Base-by-base conservation (phyloP, 306 rosid species). In the Sicyos baderoa region DNA sequence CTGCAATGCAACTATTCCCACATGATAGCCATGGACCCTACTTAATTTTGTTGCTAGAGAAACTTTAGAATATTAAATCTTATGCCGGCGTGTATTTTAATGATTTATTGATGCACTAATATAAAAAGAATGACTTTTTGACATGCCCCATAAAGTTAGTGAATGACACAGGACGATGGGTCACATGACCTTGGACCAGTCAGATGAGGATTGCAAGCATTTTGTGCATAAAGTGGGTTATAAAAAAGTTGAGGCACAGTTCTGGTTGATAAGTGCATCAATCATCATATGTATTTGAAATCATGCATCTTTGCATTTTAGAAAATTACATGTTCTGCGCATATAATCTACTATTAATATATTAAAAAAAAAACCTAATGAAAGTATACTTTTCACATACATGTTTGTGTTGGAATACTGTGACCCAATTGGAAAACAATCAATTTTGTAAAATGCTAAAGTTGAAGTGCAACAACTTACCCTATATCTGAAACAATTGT, bases 131-230 rank as follows among this genome's bases (percentile, higher is more conserved):
- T n/a, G 37, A 10, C 18, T 7, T 59, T 61, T 61, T 37, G 47
- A 61, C 27, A 17, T 61, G 4, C n/a, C 27, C 68, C 25, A 9
- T 6, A 37, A n/a, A 35, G 68, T 40, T 40, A 40, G 45, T 40
- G 45, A 35, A 35, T 35, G 8, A 35, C 42, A 35, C 8, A 35
- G 42, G 42, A 40, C 45, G 45, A 40, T 35, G 11, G 53, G 35
- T 40, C 70, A 42, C 17, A 6, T 62, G 69, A 40, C 35, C 53
- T 19, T 19, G 14, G 35, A 40, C 70, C 18, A 64, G 70, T 44
- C n/a, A 64, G 50, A 42, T 42, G 35, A 64, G 70, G 52, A 64
- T 64, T 42, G 70, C 50, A 64, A 40, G n/a, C 51, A 62, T 18
- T 18, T 32, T 44, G 12, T 19, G 52, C 32, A 61, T 12, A 37